Conservation (phyloP, 148 eudicot genomes). For the Spergularia bocconei region DNA sequence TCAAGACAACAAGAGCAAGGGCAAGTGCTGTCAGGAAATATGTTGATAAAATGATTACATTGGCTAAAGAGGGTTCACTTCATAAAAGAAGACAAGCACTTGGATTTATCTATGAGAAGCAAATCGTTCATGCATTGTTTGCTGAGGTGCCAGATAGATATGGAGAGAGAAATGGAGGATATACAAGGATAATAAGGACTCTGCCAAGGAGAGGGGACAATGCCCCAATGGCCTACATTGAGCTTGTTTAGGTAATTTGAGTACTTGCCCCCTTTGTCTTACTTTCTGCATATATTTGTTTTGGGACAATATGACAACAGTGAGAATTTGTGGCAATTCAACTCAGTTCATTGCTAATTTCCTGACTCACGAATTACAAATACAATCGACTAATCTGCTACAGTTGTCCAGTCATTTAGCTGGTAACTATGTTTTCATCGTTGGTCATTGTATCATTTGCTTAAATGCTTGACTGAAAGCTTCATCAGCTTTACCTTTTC, state of each 20-base stretch:
- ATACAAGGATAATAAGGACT: constrained; percentile 81
- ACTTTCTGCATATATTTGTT: not conserved
- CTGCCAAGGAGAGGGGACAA: constrained; percentile 88
- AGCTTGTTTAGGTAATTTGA: constrained; percentile 54
- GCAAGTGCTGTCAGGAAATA: constrained; percentile 78
- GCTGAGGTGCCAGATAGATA: constrained; percentile 85
- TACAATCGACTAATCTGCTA: not conserved
- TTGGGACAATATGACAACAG: not conserved
- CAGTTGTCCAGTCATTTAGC: not conserved
- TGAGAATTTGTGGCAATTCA: not conserved
- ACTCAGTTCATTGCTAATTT: not conserved
- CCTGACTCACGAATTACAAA: not conserved
- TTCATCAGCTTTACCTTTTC: too few relatives aligned
- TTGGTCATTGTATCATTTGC: too few relatives aligned
- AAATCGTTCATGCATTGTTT: constrained; percentile 82
- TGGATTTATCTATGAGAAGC: constrained; percentile 84
- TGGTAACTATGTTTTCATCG: too few relatives aligned
- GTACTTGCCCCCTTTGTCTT: not conserved
- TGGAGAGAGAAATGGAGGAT: constrained; percentile 85
- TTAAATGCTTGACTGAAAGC: too few relatives aligned
- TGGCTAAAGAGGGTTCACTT: constrained; percentile 89
- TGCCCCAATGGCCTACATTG: constrained; percentile 95
- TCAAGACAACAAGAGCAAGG: constrained; percentile 81
- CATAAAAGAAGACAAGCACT: constrained; percentile 94
- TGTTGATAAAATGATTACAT: constrained; percentile 84